These are phyloP conservation scores for Paracoccidioides lutzii DNA, from an alignment of 2,329 filamentous ascomycete genomes.

Conservation along the genomic window DNA sequence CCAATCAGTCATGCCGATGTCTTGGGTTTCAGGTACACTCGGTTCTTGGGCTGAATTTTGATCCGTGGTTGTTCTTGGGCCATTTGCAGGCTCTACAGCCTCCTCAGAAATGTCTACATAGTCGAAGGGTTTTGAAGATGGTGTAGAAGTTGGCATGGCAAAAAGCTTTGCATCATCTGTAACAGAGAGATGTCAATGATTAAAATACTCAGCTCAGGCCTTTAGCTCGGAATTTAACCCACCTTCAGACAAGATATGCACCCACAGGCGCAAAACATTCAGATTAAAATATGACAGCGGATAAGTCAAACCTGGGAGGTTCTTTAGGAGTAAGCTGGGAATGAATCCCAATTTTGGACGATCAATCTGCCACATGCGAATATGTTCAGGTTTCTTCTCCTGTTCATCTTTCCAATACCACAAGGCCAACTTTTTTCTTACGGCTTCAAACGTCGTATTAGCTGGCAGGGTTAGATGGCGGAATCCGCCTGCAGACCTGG, in stretches of 20 bases:
- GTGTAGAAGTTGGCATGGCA: conserved; percentile 23
- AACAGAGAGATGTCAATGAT: not conserved
- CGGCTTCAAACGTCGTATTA: conserved; percentile 22
- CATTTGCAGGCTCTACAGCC: not conserved
- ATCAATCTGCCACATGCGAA: conserved; percentile 31
- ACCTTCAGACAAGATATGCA: conserved; percentile 27
- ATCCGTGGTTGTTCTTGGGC: not conserved
- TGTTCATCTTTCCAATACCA: conserved; percentile 19
- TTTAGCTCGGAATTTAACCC: conserved; percentile 7
- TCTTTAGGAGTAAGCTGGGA: conserved; percentile 24
- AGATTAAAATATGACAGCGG: conserved; percentile 17
- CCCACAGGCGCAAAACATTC: conserved; percentile 25
- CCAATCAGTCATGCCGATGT: not conserved
- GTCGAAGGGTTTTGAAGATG: conserved; percentile 11
- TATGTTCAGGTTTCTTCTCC: conserved; percentile 19
- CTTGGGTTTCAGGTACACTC: not conserved
- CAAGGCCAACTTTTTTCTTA: conserved; percentile 25
- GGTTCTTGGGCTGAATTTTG: conserved; percentile 4
- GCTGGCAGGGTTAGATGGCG: conserved; percentile 26
- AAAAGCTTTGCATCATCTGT: conserved; percentile 25
- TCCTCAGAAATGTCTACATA: conserved; percentile 20
- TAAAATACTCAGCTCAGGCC: not conserved
- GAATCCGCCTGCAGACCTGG: conserved; percentile 16
- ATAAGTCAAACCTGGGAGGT: conserved; percentile 21
- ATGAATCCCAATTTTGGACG: conserved; percentile 21